Evolutionary conservation across 2,329 filamentous ascomycete genomes (phyloP), one percentile per base, ranked within the genome.

Genomic region (Cordyceps cateniannulata): DNA sequence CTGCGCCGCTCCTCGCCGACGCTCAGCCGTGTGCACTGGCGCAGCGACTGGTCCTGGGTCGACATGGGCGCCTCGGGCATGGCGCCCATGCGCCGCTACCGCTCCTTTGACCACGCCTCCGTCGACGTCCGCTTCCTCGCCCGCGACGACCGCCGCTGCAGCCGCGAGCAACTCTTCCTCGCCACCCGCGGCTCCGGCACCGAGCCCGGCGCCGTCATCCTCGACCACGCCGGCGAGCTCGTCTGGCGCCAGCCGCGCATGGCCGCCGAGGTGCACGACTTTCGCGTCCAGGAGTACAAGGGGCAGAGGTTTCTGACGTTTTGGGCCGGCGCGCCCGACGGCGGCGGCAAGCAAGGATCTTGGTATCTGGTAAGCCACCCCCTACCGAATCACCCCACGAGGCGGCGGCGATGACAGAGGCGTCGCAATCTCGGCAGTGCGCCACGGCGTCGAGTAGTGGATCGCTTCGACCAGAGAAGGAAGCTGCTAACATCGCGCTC

Each of bases 361-460:
- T 76, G 77, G 60, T 75, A 77, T 64, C 77, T 81, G 78, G 76
- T 73, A 64, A 51, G 67, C n/a, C 40, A 22, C 9, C 20, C n/a
- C 7, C 18, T 45, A 4, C 42, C n/a, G 8, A 22, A 42, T 22
- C 7, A 16, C 45, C 29, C 29, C 20, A 50, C 27, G 42, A 55
- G 53, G 42, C 27, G n/a, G 25, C 51, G 16, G n/a, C 50, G 3
- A 42, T 42, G 40, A 20, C 14, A 20, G 16, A 20, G 16, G n/a
- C 40, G 40, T 16, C 38, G 16, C 38, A n/a, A 27, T 27, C 32
- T 25, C 22, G 20, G 35, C 51, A 7, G n/a, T n/a, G 22, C 51
- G 51, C 38, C 51, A 54, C 25, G 10, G 14, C 38, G 53, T 16
- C 40, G 27, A 47, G 24, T 14, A 32, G 40, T 32, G 53, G 18